phyloP scores from a whole-genome alignment of 345 rosid genomes.

The Camelina neglecta region DNA sequence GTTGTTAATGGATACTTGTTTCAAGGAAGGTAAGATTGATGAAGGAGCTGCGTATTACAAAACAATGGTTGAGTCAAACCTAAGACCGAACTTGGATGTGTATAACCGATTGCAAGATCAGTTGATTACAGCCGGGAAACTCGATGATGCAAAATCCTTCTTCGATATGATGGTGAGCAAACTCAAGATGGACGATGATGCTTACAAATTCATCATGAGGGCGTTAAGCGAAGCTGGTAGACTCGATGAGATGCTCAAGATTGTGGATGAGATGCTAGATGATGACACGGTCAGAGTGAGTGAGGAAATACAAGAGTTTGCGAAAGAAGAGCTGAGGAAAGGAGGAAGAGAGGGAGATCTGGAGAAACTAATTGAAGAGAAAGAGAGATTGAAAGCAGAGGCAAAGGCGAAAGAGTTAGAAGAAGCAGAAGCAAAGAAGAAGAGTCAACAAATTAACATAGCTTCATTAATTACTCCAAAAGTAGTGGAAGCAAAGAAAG shows the following conservation, averaged over 20 bases:
- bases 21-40: constrained; percentile 60
- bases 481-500: constrained; percentile 54
- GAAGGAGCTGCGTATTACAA: constrained; percentile 80
- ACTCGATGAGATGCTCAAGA: constrained; percentile 74
- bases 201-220: constrained; percentile 80
- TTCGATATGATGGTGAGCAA: constrained; percentile 83
- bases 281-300: constrained; percentile 62
- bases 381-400: constrained; percentile 84
- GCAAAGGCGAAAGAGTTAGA: constrained; percentile 80
- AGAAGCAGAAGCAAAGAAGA: constrained; percentile 79
- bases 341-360: constrained; percentile 82
- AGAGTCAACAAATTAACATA: constrained; percentile 58
- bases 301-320: constrained; percentile 81
- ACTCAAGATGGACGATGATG: constrained; percentile 78
- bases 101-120: constrained; percentile 72
- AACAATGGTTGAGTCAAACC: constrained; percentile 71
- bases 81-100: constrained; percentile 76
- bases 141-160: constrained; percentile 76
- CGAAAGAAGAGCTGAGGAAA: constrained; percentile 65
- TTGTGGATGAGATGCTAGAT: constrained; percentile 74
- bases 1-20: constrained; percentile 80
- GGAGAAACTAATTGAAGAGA: constrained; percentile 78
- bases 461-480: constrained; percentile 58
- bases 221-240: constrained; percentile 65
- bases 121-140: constrained; percentile 65